Evolutionary conservation across 371 early-diverging fungal genomes (phyloP).

Genomic region (Fennellomyces sp.): DNA sequence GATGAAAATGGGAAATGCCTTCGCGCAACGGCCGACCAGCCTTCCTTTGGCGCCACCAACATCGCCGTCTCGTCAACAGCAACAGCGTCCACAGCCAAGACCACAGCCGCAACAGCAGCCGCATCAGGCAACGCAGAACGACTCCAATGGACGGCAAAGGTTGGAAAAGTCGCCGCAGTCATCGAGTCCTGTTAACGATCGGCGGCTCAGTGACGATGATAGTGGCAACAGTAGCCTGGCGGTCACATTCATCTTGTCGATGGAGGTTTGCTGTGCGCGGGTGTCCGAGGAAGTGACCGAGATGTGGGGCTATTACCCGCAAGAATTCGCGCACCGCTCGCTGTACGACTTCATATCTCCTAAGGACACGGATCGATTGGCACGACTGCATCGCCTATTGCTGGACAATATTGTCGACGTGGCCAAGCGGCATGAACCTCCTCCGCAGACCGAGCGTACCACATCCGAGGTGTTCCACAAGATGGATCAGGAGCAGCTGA

Average conservation of each 20-base stretch:
- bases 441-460: slow-evolving; percentile 39
- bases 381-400: slow-evolving; percentile 37
- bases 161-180: background rate
- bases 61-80: background rate
- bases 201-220: too few relatives aligned
- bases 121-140: background rate
- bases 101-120: background rate
- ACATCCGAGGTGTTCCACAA: slow-evolving; percentile 38
- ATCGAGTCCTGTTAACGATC: too few relatives aligned
- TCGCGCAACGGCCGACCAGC: slow-evolving; percentile 3
- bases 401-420: slow-evolving; percentile 44
- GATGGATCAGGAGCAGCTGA: slow-evolving; percentile 30
- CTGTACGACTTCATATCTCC: slow-evolving; percentile 48
- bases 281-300: slow-evolving; percentile 52
- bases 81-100: background rate
- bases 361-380: slow-evolving; percentile 41
- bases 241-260: slow-evolving; percentile 33
- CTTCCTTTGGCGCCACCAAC: background rate
- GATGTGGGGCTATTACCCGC: slow-evolving; percentile 55
- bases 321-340: slow-evolving; percentile 53
- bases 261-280: slow-evolving; percentile 56
- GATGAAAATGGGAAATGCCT: slow-evolving; percentile 8
- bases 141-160: background rate
- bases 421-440: slow-evolving; percentile 15
- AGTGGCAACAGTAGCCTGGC: background rate